A percentile compares a stretch with the other conserved stretches of the same genome.
Conservation (phyloP, 2,329 filamentous ascomycete genomes). For the Cryoendolithus antarcticus region DNA sequence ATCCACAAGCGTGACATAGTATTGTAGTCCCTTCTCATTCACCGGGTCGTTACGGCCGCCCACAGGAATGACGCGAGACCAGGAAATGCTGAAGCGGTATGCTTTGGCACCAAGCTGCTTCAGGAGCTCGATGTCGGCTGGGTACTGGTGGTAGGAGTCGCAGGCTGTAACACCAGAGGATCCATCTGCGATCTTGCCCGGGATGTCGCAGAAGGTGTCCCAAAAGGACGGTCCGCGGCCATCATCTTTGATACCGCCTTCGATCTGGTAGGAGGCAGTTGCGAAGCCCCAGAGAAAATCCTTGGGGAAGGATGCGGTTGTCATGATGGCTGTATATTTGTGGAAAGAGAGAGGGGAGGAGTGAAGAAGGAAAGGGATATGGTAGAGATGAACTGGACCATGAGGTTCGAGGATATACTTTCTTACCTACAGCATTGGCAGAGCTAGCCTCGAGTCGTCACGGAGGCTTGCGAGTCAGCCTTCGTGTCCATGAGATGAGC, state of each 20-base stretch:
- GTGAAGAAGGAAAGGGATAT: too few relatives aligned
- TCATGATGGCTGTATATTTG: constrained; percentile 5
- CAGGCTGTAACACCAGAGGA: constrained; percentile 66
- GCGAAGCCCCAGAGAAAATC: constrained; percentile 24
- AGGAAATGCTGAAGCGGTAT: constrained; percentile 14
- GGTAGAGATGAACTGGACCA: too few relatives aligned
- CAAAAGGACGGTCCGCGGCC: constrained; percentile 12
- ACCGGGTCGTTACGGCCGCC: constrained; percentile 71
- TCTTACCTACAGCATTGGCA: too few relatives aligned
- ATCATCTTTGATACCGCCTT: constrained; percentile 18
- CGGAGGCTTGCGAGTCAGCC: too few relatives aligned
- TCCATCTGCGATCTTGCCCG: not conserved
- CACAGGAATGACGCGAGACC: constrained; percentile 65
- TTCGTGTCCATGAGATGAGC: too few relatives aligned
- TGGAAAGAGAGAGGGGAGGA: too few relatives aligned
- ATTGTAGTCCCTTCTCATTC: constrained; percentile 64
- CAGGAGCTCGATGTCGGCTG: constrained; percentile 30
- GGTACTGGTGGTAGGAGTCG: constrained; percentile 69
- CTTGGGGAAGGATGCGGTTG: constrained; percentile 13
- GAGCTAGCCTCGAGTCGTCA: too few relatives aligned
- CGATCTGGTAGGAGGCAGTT: constrained; percentile 22
- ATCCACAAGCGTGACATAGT: constrained; percentile 69
- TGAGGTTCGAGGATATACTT: too few relatives aligned
- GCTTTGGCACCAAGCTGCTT: constrained; percentile 12
- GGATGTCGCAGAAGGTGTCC: constrained; percentile 5